Conservation (phyloP, 441 rosid genomes). For the Pelargonium fulgidum region DNA sequence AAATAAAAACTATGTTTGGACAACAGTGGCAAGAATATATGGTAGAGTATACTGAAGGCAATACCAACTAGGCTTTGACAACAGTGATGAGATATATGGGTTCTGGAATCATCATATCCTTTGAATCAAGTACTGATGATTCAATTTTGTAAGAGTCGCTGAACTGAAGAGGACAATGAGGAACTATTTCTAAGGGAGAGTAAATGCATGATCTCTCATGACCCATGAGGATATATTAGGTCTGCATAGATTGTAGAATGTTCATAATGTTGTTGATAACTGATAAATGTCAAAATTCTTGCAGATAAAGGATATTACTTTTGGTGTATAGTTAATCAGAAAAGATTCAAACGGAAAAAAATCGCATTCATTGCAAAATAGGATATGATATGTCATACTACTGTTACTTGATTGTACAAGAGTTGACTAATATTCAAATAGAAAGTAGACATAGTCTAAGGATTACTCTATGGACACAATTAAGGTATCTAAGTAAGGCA, state of each 20-base stretch:
- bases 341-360: neutral
- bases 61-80: neutral
- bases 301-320: neutral
- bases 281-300: neutral
- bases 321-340: neutral
- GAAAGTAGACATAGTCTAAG: no score
- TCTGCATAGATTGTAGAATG: neutral
- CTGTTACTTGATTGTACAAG: no score
- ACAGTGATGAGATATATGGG: neutral
- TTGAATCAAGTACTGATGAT: neutral
- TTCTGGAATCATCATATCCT: constrained; percentile 5
- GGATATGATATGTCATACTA: no score
- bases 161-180: neutral
- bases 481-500: no score
- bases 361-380: neutral
- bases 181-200: neutral
- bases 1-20: neutral
- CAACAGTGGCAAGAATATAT: neutral
- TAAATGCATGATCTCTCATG: neutral
- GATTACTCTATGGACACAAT: no score
- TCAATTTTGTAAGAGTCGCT: neutral
- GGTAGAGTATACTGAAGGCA: neutral
- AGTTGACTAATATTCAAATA: no score
- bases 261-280: neutral
- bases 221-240: neutral